Evolutionary conservation across 2,329 filamentous ascomycete species (phyloP).

Genomic region (Alternaria ethzedia): DNA sequence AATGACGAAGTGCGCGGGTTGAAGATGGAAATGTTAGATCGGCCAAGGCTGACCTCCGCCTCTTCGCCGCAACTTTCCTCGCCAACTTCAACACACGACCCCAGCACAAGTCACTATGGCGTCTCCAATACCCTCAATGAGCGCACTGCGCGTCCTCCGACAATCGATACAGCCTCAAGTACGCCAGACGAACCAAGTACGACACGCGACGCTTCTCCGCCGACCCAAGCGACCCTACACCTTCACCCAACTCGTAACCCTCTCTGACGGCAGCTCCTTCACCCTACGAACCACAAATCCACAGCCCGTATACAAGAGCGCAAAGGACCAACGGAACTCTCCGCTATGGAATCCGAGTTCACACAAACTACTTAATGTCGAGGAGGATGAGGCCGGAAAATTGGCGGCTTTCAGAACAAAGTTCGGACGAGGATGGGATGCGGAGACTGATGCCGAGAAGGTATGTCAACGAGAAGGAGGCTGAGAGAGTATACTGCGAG

Average conservation of each 20-base stretch:
- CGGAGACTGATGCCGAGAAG: conserved; percentile 17
- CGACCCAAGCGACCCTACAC: conserved; percentile 93
- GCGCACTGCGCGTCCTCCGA: conserved; percentile 41
- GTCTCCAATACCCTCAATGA: conserved; percentile 39
- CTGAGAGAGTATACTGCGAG: background rate
- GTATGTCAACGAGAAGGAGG: background rate
- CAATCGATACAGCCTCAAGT: conserved; percentile 29
- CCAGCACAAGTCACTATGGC: conserved; percentile 32
- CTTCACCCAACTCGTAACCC: conserved; percentile 94
- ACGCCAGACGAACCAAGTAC: conserved; percentile 60
- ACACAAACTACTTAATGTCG: conserved; percentile 81
- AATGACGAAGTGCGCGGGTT: conserved; percentile 8
- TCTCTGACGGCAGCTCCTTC: conserved; percentile 88
- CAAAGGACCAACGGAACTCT: conserved; percentile 89
- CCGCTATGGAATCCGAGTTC: conserved; percentile 88
- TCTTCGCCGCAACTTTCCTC: conserved; percentile 33
- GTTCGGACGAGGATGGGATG: conserved; percentile 86
- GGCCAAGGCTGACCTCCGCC: conserved; percentile 17
- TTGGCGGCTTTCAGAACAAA: conserved; percentile 83
- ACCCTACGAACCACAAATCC: conserved; percentile 80
- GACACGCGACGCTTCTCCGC: conserved; percentile 82
- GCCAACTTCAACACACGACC: conserved; percentile 7
- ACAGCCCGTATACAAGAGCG: conserved; percentile 63
- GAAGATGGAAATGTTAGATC: conserved; percentile 22
- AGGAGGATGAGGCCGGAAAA: conserved; percentile 92